phyloP scores from a whole-genome alignment of 768 basidiomycete genomes.

The Boletus tomentosulus region DNA sequence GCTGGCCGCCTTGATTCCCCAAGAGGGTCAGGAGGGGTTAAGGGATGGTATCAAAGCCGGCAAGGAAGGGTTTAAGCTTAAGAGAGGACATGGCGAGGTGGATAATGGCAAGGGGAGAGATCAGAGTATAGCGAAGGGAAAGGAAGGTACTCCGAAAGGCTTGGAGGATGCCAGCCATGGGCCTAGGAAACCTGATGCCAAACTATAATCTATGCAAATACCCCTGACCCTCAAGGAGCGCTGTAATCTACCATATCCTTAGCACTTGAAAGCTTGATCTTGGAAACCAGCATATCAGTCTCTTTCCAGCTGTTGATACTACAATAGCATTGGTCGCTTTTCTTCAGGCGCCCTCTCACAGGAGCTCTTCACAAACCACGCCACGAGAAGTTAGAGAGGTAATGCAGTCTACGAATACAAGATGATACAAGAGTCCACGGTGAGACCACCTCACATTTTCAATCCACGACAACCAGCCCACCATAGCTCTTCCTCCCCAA shows the following conservation, averaged over 20 bases:
- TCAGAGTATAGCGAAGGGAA: constrained; percentile 5
- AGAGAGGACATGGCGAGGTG: not conserved
- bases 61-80: constrained; percentile 2
- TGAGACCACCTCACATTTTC: not conserved
- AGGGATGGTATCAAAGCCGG: constrained; percentile 1
- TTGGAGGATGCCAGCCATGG: constrained; percentile 9
- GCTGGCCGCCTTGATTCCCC: constrained; percentile 9
- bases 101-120: not conserved
- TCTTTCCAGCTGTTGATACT: too few relatives aligned
- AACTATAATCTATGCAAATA: constrained; percentile 19
- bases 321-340: not conserved
- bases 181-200: constrained; percentile 16
- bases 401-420: not conserved
- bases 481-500: constrained; percentile 48
- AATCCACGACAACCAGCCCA: constrained; percentile 33
- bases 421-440: not conserved
- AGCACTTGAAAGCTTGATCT: too few relatives aligned
- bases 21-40: constrained; percentile 3
- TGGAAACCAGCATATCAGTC: not conserved
- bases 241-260: not conserved
- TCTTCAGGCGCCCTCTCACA: not conserved
- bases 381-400: too few relatives aligned
- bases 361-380: too few relatives aligned
- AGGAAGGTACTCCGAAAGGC: constrained; percentile 5
- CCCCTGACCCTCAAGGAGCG: not conserved